Percentiles rank a stretch among this genome's conserved stretches.
phyloP scores from a whole-genome alignment of 225 moss, liverwort and hornwort genomes.

The Pseudoscleropodium purum region DNA sequence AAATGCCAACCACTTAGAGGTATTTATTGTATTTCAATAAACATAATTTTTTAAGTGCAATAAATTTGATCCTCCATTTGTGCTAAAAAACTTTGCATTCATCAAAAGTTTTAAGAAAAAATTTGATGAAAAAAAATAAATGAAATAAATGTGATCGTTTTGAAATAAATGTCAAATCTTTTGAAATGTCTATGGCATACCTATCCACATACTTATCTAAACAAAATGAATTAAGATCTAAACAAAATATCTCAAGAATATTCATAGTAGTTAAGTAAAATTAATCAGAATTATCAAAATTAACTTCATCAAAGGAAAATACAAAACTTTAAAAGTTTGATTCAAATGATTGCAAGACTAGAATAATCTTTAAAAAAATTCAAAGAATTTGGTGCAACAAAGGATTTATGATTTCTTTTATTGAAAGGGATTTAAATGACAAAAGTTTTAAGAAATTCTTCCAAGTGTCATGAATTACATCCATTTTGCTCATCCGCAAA shows the following conservation, averaged over 20 bases:
- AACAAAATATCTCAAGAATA: not conserved
- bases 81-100: rapidly evolving
- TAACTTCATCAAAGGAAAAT: not conserved
- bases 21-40: no score
- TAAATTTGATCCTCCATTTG: not conserved
- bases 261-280: not conserved
- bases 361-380: no score
- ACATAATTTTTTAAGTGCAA: not conserved
- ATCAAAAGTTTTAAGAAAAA: not conserved
- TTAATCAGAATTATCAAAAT: not conserved
- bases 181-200: not conserved
- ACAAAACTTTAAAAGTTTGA: not conserved
- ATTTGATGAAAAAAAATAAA: not conserved
- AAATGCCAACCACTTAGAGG: no score
- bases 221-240: not conserved
- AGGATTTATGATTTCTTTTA: not conserved
- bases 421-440: not conserved
- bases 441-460: not conserved
- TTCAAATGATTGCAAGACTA: not conserved
- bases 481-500: not conserved
- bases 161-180: not conserved
- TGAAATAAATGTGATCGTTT: not conserved
- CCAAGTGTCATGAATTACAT: not conserved
- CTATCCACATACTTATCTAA: no score
- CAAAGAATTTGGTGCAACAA: not conserved